A percentile compares a stretch with the other conserved stretches of the same genome.
These are phyloP conservation scores for Cryptosporidium viatorum DNA, from an alignment of 169 alveolate genomes.

Conservation along the genomic window DNA sequence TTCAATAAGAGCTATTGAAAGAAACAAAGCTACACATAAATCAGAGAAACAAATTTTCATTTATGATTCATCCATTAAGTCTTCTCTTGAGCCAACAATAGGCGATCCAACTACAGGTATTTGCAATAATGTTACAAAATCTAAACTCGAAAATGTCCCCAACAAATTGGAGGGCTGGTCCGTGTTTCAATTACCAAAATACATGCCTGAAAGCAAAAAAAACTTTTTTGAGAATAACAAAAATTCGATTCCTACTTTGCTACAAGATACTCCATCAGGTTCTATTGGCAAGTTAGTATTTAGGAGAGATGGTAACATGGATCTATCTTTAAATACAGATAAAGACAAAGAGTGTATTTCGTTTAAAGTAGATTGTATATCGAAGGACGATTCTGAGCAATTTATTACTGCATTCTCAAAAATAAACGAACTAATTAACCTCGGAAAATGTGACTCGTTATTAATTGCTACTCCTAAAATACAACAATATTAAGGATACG, in stretches of 20 bases:
- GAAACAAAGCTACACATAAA: background rate
- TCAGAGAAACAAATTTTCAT: background rate
- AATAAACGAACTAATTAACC: constrained; percentile 60
- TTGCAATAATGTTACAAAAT: background rate
- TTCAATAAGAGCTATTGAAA: background rate
- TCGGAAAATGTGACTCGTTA: constrained; percentile 34
- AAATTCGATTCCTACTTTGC: constrained; percentile 5
- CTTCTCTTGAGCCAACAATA: background rate
- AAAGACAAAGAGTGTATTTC: background rate
- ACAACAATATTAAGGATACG: background rate
- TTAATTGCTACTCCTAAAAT: constrained; percentile 59
- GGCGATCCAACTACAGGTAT: background rate
- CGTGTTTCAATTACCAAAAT: constrained; percentile 54
- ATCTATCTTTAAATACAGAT: background rate
- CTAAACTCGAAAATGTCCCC: background rate
- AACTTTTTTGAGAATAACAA: background rate
- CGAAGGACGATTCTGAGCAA: constrained; percentile 32
- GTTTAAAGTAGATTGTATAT: constrained; percentile 15
- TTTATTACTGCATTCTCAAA: constrained; percentile 25
- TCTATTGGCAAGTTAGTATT: constrained; percentile 51
- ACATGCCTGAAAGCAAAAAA: constrained; percentile 15
- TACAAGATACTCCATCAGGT: constrained; percentile 59
- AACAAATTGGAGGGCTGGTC: constrained; percentile 18
- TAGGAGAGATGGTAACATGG: constrained; percentile 3
- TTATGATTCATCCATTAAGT: background rate